Base-by-base conservation (phyloP, 345 rosid species). In the Reutealis trisperma region DNA sequence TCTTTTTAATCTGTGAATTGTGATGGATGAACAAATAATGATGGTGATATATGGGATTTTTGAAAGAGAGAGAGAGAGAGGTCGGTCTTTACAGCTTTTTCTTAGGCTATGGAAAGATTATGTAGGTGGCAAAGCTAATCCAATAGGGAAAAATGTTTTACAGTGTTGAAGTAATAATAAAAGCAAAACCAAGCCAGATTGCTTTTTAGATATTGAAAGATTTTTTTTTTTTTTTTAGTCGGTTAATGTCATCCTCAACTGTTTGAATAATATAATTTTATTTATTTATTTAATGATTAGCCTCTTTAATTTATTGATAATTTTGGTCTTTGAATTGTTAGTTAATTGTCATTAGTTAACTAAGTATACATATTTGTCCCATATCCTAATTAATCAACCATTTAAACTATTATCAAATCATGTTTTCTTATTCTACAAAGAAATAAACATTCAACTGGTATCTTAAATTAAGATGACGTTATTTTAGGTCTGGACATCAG, bases 21-120 rank as follows among this genome's bases (percentile, higher is more conserved):
- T 52, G 57, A 63, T 30, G 32, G 77, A 32, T 18, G 58, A 49
- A 62, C 75, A 51, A 62, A 77, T 79, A 88, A 85, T 90, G 87
- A 86, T 84, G 83, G 77, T 66, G 77, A 82, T 62, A 57, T 67
- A 75, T 82, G 82, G 84, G 71, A 42, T 60, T 16, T 16, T 54
- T 51, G 65, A 4, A 21, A 61, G n/a, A 67, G 52, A 24, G 45
- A 75, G 70, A 69, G 55, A 63, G 60, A 67, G 70, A 69, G 55
- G 58, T 54, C 55, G 65, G 57, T 62, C 62, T 59, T 64, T 58
- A 65, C 67, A 30, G 79, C 67, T 78, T 58, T 67, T 72, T 44
- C 52, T 45, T 54, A 4, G 11, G 16, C 32, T 42, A 45, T 49
- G 49, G 54, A 75, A 72, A 41, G 54, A 75, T 66, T 54, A 27